Base-by-base conservation (phyloP, 2,329 filamentous ascomycete species). In the Coniochaeta prunicola region DNA sequence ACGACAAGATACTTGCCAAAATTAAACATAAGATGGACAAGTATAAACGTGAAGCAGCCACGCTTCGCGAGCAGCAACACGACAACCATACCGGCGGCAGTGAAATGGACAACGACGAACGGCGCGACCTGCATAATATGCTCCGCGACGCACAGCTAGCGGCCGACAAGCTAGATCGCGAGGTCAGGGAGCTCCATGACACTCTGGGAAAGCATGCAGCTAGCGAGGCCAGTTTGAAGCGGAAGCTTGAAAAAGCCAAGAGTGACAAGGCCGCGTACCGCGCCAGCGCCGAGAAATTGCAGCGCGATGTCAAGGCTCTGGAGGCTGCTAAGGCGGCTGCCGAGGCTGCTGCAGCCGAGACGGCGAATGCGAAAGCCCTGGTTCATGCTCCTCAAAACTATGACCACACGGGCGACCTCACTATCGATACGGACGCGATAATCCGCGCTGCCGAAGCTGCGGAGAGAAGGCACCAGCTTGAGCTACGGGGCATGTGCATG, bases 401-500 rank as follows among this genome's bases (percentile, higher is more conserved):
- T 57, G 58, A 63, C 53, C 63, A 67, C 15, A 38, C 31, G 48
- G 42, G 12, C 33, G 71, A 76, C 59, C 74, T 78, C 30, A 78
- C 82, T 48, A 70, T 77, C 58, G 79, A 86, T 54, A 79, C 84
- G 54, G 81, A 85, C 64, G 80, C 80, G n/a, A 77, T 84, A 17
- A 80, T 84, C 61, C 79, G 81, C 2, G 81, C 80, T 1, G 79
- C 81, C 34, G 79, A 83, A 65, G 78, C 81, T 56, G 85, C 88
- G 53, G 86, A 91, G 67, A 84, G 84, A 64, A 79, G 83, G 50
- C 90, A 94, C 71, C 77, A 80, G 66, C 87, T 86, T 71, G 90
- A 96, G 74, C 77, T 97, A 57, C 85, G 87, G 64, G 93, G 93
- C 19, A 80, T 97, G 69, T 84, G 85, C 57, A 89, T 94, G 75